Evolutionary conservation across 78 protist genomes (phyloP), one percentile per base, ranked within the genome.

Genomic region (Dictyostelium brefeldianum): DNA sequence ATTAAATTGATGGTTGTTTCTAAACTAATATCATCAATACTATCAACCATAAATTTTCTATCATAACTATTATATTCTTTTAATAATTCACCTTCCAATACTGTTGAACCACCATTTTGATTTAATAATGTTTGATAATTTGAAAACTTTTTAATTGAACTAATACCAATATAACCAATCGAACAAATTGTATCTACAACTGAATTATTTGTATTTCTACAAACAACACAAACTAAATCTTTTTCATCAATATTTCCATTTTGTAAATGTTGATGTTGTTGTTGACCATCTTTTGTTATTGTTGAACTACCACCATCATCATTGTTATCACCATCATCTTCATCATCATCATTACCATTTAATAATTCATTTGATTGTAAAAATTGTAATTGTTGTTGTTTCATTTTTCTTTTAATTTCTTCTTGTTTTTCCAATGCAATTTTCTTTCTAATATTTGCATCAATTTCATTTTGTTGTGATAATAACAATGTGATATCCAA

Each of bases 331-430:
- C 4, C 70, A n/a, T 43, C 25, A 22, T 27, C 51, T 18, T 69
- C 75, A 41, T 71, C 69, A 47, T 75, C 77, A 41, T 48, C 81
- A 29, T 87, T 84, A 12, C 22, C 67, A 46, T 29, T 18, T n/a
- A 71, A n/a, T 2, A 17, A 27, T 14, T 59, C 54, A 78, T 74
- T 77, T 3, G 59, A 59, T 50, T 77, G 69, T 18, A 87, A 7
- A 54, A 87, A 87, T 50, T 87, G 83, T 53, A 51, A 11, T 64
- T 87, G 93, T n/a, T 87, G 93, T 20, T 59, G 62, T 31, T 50
- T 77, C 93, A 87, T 87, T 70, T 77, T 87, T 50, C 80, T 81
- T 15, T 48, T 31, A n/a, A 87, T 87, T 27, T 70, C 83, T 27
- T 56, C 73, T 65, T 87, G 93, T 46, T 48, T 59, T 20, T 51